Evolutionary conservation across 1,284 basidiomycete species (phyloP).

Genomic region (Mycena citricolor): DNA sequence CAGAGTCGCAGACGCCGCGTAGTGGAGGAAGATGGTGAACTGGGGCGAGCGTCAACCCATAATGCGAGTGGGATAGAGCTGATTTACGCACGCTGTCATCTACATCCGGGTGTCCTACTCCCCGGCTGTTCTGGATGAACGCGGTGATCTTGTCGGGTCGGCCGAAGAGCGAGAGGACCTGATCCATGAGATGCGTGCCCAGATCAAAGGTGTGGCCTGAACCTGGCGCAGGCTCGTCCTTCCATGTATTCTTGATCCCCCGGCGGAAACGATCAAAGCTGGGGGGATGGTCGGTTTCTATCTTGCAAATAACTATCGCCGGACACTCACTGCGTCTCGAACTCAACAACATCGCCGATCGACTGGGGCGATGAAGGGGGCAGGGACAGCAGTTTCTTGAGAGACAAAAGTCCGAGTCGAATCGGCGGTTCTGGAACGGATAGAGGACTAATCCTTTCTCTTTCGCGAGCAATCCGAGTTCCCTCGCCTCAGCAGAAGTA

Average conservation of each 20-base stretch:
- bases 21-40: conserved; percentile 72
- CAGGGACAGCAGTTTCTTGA: conserved; percentile 63
- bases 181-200: conserved; percentile 75
- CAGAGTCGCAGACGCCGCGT: conserved; percentile 40
- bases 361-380: conserved; percentile 50
- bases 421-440: conserved; percentile 81
- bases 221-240: conserved; percentile 55
- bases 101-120: conserved; percentile 60
- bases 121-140: conserved; percentile 67
- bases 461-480: conserved; percentile 67
- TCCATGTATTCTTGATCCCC: conserved; percentile 69
- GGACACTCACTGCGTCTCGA: conserved; percentile 65
- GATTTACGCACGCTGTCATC: conserved; percentile 59
- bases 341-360: conserved; percentile 68
- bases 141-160: conserved; percentile 69
- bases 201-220: conserved; percentile 64
- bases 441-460: conserved; percentile 68
- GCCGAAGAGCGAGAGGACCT: conserved; percentile 76
- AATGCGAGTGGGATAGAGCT: conserved; percentile 1
- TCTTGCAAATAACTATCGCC: background rate
- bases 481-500: conserved; percentile 61
- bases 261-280: conserved; percentile 80
- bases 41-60: conserved; percentile 27
- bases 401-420: conserved; percentile 82
- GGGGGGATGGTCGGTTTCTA: conserved; percentile 14